These are phyloP conservation scores for Starmera caribaea DNA, from an alignment of 805 yeast species.

Conservation along the genomic window DNA sequence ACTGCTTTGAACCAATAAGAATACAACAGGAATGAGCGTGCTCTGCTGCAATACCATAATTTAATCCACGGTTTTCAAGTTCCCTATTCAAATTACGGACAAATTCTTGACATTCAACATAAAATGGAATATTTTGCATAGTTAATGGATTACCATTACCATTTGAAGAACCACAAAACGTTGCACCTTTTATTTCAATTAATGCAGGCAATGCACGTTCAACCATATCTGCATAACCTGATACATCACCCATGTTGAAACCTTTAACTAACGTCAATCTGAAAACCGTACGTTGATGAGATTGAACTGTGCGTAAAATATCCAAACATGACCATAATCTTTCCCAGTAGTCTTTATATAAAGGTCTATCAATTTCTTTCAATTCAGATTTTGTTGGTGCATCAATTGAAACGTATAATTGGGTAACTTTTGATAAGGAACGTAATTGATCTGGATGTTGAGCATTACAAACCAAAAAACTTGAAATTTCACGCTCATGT, in stretches of 20 bases:
- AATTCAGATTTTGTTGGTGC: conserved; percentile 81
- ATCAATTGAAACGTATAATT: conserved; percentile 85
- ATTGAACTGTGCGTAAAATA: conserved; percentile 60
- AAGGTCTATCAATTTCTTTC: conserved; percentile 79
- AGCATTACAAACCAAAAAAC: conserved; percentile 89
- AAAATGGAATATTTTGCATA: conserved; percentile 92
- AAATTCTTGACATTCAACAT: conserved; percentile 77
- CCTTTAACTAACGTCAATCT: conserved; percentile 87
- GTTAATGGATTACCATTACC: conserved; percentile 84
- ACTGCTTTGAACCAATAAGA: conserved; percentile 66
- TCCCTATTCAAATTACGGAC: conserved; percentile 56
- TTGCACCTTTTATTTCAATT: conserved; percentile 90
- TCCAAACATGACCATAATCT: conserved; percentile 74
- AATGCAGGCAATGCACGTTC: conserved; percentile 75
- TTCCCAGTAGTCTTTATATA: conserved; percentile 90
- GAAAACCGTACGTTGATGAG: conserved; percentile 84
- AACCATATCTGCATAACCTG: conserved; percentile 82
- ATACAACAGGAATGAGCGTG: conserved; percentile 95
- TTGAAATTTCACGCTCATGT: conserved; percentile 71
- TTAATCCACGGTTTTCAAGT: conserved; percentile 54
- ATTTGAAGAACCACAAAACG: conserved; percentile 83
- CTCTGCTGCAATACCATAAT: conserved; percentile 84
- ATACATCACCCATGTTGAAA: conserved; percentile 73
- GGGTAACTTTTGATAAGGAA: conserved; percentile 69
- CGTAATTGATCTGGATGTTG: conserved; percentile 86